A percentile compares a stretch with the other conserved stretches of the same genome.
These are phyloP conservation scores for Arthrinium phaeospermum DNA, from an alignment of 2,329 filamentous ascomycete species.

Conservation along the genomic window DNA sequence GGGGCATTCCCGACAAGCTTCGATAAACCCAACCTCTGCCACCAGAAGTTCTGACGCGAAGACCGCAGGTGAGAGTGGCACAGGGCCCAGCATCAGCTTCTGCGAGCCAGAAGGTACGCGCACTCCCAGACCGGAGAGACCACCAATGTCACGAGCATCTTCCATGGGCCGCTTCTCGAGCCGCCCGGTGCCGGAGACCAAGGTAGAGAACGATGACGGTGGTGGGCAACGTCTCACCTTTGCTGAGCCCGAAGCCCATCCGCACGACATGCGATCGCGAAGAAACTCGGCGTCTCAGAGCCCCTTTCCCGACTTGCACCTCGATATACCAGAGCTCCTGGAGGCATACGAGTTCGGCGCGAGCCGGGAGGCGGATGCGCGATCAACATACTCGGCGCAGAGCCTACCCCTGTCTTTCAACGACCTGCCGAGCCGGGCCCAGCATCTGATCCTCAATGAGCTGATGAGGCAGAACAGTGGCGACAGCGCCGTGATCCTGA, in stretches of 20 bases:
- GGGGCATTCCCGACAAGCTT: slow-evolving; percentile 54
- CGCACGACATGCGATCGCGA: slow-evolving; percentile 45
- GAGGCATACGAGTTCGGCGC: slow-evolving; percentile 44
- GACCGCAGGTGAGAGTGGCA: slow-evolving; percentile 67
- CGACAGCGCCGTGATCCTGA: slow-evolving; percentile 80
- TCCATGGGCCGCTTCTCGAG: slow-evolving; percentile 66
- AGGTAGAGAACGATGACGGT: slow-evolving; percentile 59
- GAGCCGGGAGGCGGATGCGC: slow-evolving; percentile 32
- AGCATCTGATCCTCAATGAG: slow-evolving; percentile 87
- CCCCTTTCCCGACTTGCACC: slow-evolving; percentile 40
- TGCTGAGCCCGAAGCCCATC: slow-evolving; percentile 47
- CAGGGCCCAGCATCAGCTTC: slow-evolving; percentile 79
- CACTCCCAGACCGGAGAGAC: slow-evolving; percentile 39
- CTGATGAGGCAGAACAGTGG: slow-evolving; percentile 72
- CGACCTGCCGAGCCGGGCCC: slow-evolving; percentile 81
- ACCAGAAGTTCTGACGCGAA: slow-evolving; percentile 69
- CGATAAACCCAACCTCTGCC: slow-evolving; percentile 66
- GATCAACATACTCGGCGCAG: slow-evolving; percentile 61
- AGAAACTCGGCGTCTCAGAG: slow-evolving; percentile 44
- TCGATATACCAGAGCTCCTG: slow-evolving; percentile 52
- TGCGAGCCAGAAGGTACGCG: slow-evolving; percentile 51
- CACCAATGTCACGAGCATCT: slow-evolving; percentile 49
- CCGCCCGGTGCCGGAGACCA: slow-evolving; percentile 66
- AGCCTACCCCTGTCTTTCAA: slow-evolving; percentile 80
- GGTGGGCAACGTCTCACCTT: slow-evolving; percentile 71